Conservation (phyloP, 2,329 filamentous ascomycete genomes). For the Clonostachys sp. region DNA sequence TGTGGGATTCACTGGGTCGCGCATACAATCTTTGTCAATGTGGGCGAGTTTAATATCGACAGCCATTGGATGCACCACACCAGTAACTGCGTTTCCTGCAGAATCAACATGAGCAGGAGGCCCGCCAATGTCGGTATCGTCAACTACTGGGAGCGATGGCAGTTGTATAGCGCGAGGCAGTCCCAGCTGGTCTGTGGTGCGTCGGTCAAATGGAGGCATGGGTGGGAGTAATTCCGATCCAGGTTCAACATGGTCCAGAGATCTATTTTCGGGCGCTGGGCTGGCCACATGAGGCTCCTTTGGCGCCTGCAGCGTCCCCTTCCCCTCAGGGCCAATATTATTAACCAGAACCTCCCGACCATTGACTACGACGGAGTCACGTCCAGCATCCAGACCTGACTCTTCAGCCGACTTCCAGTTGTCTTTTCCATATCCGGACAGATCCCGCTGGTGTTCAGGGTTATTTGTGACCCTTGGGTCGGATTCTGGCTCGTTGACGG, state of each 20-base stretch:
- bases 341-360: constrained; percentile 69
- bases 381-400: constrained; percentile 55
- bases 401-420: constrained; percentile 65
- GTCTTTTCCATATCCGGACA: constrained; percentile 74
- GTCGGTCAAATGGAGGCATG: constrained; percentile 48
- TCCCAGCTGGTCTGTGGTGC: constrained; percentile 63
- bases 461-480: constrained; percentile 48
- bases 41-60: constrained; percentile 69
- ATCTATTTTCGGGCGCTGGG: constrained; percentile 18
- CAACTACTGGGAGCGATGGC: constrained; percentile 62
- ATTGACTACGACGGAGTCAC: constrained; percentile 66
- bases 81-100: constrained; percentile 39
- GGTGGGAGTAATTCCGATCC: constrained; percentile 53
- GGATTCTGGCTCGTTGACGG: constrained; percentile 10
- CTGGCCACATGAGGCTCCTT: constrained; percentile 22
- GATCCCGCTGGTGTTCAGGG: constrained; percentile 61
- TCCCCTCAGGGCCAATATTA: constrained; percentile 59
- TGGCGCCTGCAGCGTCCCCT: constrained; percentile 45
- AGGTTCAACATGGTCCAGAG: constrained; percentile 21
- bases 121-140: constrained; percentile 81
- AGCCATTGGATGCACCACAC: constrained; percentile 45
- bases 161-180: constrained; percentile 66
- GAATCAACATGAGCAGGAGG: constrained; percentile 55
- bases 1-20: constrained; percentile 73
- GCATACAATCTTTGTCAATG: constrained; percentile 90